Percentiles rank a stretch among this genome's conserved stretches.
Conservation (phyloP, 2,329 filamentous ascomycete genomes). For the Fusarium chuoi region DNA sequence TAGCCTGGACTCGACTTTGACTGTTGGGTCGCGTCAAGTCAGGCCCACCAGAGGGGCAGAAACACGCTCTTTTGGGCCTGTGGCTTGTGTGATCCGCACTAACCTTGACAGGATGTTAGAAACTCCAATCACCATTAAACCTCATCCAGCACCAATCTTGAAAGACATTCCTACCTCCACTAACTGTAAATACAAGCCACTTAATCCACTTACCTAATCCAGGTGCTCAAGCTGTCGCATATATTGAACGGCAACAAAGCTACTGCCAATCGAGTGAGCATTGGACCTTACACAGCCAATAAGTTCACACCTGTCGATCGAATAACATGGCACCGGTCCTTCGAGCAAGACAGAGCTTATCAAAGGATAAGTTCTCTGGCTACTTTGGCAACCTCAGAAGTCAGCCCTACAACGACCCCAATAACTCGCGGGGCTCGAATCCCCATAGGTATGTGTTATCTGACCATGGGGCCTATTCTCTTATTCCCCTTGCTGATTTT, state of each 20-base stretch:
- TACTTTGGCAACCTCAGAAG: constrained; percentile 76
- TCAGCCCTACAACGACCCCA: constrained; percentile 75
- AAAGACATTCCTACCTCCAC: not conserved
- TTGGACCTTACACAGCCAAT: not conserved
- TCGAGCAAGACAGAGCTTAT: constrained; percentile 63
- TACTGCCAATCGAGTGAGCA: constrained; percentile 1
- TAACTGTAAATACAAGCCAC: not conserved
- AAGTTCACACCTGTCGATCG: not conserved
- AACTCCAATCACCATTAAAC: constrained; percentile 21
- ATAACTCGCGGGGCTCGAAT: constrained; percentile 61
- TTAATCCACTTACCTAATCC: not conserved
- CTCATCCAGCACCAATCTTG: constrained; percentile 3
- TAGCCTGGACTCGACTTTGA: not conserved
- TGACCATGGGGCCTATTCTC: not conserved
- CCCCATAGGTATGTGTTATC: constrained; percentile 64
- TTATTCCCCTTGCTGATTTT: constrained; percentile 20
- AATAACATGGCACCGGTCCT: constrained; percentile 55
- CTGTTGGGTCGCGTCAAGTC: constrained; percentile 5
- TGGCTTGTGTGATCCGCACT: constrained; percentile 17
- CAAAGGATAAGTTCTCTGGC: constrained; percentile 75
- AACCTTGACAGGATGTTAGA: constrained; percentile 9
- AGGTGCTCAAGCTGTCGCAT: not conserved
- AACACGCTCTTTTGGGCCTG: constrained; percentile 14
- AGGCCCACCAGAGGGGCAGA: constrained; percentile 7
- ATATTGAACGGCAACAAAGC: not conserved